Evolutionary conservation across 2,329 filamentous ascomycete genomes (phyloP).

Genomic region (Aspergillus intermedius): DNA sequence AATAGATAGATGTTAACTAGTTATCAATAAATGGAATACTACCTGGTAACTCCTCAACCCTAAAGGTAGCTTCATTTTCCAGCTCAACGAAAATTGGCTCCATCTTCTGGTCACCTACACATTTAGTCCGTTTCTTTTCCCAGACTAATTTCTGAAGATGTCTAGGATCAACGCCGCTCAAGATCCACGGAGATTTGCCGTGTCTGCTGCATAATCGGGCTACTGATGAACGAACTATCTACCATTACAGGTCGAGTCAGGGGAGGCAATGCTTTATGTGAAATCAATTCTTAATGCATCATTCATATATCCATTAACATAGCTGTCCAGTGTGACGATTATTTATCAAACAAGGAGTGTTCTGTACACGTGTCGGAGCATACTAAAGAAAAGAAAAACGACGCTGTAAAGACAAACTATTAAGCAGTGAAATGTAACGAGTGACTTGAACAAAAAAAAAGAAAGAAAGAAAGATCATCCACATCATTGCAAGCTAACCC

Average conservation of each 20-base stretch:
- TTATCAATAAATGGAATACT: background rate
- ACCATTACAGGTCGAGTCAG: too few species aligned
- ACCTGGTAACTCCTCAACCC: too few species aligned
- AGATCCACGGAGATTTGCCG: too few species aligned
- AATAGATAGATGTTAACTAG: background rate
- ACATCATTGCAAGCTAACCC: conserved; percentile 2
- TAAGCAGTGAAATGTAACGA: background rate
- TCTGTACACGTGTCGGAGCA: background rate
- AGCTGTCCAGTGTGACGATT: background rate
- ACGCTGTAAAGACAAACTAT: too few species aligned
- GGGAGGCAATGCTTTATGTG: background rate
- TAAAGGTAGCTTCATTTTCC: too few species aligned
- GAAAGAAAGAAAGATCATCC: background rate
- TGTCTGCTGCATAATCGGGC: too few species aligned
- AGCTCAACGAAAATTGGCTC: too few species aligned
- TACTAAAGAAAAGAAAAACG: background rate
- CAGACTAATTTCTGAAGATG: too few species aligned
- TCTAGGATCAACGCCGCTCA: too few species aligned
- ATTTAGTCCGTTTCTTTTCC: too few species aligned
- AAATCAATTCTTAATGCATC: background rate
- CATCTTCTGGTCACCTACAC: too few species aligned
- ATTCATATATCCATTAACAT: background rate
- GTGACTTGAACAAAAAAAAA: background rate
- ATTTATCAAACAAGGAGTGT: background rate
- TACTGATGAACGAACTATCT: too few species aligned